A percentile compares a stretch with the other conserved stretches of the same genome.
These are phyloP conservation scores for Groenewaldozyma tartarivorans DNA, from an alignment of 805 yeast genomes.

Conservation along the genomic window DNA sequence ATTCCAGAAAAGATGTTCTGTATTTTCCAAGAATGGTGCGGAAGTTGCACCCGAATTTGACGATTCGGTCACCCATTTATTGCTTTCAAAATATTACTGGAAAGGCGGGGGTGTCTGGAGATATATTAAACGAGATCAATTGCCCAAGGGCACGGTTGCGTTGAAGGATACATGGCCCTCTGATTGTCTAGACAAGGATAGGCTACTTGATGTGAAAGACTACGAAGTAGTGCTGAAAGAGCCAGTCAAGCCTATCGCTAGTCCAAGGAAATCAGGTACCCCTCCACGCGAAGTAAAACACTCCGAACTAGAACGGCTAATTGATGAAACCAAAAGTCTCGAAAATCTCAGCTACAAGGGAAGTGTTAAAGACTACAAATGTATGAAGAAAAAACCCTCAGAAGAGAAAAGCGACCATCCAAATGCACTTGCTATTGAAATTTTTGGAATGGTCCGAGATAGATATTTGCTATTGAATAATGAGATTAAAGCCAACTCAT, in stretches of 20 bases:
- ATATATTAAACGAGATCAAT: constrained; percentile 2
- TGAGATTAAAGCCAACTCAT: constrained; percentile 32
- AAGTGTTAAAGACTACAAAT: neutral
- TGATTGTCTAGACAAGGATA: constrained; percentile 22
- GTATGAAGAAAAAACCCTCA: neutral
- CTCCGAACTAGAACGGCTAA: neutral
- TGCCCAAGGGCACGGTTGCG: constrained; percentile 4
- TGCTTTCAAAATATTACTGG: constrained; percentile 17
- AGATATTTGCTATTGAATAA: constrained; percentile 28
- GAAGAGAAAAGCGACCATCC: constrained; percentile 10
- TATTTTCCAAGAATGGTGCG: constrained; percentile 20
- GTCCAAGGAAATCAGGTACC: neutral
- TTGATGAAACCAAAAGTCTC: neutral
- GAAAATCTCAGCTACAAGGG: neutral
- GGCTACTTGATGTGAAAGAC: constrained; percentile 9
- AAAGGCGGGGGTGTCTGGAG: neutral
- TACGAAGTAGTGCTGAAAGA: neutral
- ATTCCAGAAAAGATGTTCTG: constrained; percentile 6
- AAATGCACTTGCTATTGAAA: constrained; percentile 26
- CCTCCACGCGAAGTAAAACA: neutral
- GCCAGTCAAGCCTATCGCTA: constrained; percentile 1
- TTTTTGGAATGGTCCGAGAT: constrained; percentile 8
- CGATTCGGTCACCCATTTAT: constrained; percentile 19
- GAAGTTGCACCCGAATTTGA: constrained; percentile 8
- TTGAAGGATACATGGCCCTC: constrained; percentile 24